Evolutionary conservation across 805 yeast genomes (phyloP).

Genomic region (Candida boleticola): DNA sequence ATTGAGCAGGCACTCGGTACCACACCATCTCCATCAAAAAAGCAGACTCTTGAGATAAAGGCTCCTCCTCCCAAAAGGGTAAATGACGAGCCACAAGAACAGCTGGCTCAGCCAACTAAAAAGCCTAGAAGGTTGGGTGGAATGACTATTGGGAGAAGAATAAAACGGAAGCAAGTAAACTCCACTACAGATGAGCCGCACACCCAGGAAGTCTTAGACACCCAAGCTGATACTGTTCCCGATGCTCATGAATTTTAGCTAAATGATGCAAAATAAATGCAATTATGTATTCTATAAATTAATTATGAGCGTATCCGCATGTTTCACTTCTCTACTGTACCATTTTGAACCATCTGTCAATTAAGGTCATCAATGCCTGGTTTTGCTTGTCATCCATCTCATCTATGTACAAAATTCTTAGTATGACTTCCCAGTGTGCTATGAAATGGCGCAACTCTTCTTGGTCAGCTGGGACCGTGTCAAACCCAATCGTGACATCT

Average conservation of each 20-base stretch:
- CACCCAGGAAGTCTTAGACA: not conserved
- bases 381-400: conserved; percentile 25
- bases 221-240: not conserved
- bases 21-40: too few relatives aligned
- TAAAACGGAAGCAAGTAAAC: not conserved
- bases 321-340: too few relatives aligned
- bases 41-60: too few relatives aligned
- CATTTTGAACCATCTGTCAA: conserved; percentile 30
- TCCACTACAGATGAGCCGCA: not conserved
- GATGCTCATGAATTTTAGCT: not conserved
- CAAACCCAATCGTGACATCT: conserved; percentile 9
- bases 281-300: too few relatives aligned
- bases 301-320: too few relatives aligned
- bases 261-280: too few relatives aligned
- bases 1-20: not conserved
- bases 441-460: conserved; percentile 36
- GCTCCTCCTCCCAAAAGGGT: too few relatives aligned
- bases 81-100: too few relatives aligned
- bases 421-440: conserved; percentile 50
- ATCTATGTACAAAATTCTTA: conserved; percentile 41
- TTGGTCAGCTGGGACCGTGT: conserved; percentile 10
- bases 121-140: conserved; percentile 1
- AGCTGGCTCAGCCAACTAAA: too few relatives aligned
- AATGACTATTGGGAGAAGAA: conserved; percentile 3
- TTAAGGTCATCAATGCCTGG: conserved; percentile 25